phyloP scores from a whole-genome alignment of 768 basidiomycete genomes.

The Trametes cingulata region DNA sequence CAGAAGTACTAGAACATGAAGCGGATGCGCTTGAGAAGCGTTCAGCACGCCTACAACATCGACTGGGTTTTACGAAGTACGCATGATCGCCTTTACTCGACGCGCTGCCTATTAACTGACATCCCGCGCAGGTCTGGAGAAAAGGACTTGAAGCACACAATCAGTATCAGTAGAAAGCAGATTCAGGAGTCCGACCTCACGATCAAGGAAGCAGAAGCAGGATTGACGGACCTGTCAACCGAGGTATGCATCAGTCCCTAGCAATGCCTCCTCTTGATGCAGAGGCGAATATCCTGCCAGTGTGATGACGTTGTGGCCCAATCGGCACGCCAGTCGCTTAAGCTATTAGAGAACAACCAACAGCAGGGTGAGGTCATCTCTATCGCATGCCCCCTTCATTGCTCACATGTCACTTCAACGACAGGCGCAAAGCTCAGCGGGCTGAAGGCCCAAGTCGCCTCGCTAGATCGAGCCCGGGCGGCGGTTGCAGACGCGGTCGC shows the following conservation, averaged over 20 bases:
- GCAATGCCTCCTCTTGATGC: background rate
- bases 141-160: slow-evolving; percentile 28
- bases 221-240: background rate
- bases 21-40: slow-evolving; percentile 32
- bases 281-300: background rate
- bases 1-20: slow-evolving; percentile 30
- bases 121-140: slow-evolving; percentile 25
- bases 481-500: slow-evolving; percentile 9
- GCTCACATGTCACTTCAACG: background rate
- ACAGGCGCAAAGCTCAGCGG: background rate
- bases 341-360: background rate
- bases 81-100: background rate
- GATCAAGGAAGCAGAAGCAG: background rate
- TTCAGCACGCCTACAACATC: slow-evolving; percentile 29
- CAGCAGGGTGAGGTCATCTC: background rate
- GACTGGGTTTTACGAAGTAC: slow-evolving; percentile 35
- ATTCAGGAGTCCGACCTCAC: background rate
- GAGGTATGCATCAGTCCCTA: background rate
- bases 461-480: background rate
- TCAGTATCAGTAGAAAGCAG: slow-evolving; percentile 12
- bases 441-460: background rate
- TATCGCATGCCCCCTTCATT: background rate
- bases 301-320: background rate
- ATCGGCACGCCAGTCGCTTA: background rate
- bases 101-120: background rate